A percentile compares a stretch with the other conserved stretches of the same genome.
Evolutionary conservation across 176 grass and related monocot species (phyloP).

Genomic region (Stipa capillata): DNA sequence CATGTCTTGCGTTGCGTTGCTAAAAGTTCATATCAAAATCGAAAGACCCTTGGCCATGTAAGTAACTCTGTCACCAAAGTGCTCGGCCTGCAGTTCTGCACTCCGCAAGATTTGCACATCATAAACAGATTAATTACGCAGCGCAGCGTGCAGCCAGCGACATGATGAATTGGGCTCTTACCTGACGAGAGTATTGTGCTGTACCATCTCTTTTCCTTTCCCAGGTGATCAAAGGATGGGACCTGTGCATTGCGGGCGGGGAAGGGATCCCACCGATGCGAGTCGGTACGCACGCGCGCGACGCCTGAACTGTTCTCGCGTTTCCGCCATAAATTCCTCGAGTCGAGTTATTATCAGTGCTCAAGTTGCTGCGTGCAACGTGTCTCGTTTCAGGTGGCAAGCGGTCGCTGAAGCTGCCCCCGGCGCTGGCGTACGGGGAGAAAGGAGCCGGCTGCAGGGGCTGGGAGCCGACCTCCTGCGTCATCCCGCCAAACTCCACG

Average conservation of each 20-base stretch:
- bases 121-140: background rate
- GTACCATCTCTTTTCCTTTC: background rate
- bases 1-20: background rate
- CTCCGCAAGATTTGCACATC: background rate
- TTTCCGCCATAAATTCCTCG: background rate
- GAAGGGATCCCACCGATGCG: constrained; percentile 88
- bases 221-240: constrained; percentile 98
- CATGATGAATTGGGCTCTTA: background rate
- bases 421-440: constrained; percentile 65
- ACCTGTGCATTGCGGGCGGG: constrained; percentile 74
- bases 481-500: constrained; percentile 85
- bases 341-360: background rate
- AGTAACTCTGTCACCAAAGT: background rate
- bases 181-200: background rate
- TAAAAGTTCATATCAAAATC: background rate
- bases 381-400: constrained; percentile 52
- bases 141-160: too few species aligned
- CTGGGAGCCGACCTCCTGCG: constrained; percentile 66
- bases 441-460: constrained; percentile 82
- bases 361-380: background rate
- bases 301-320: background rate
- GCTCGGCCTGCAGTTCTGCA: too few species aligned
- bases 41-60: background rate
- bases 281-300: constrained; percentile 49
- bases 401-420: constrained; percentile 76